Percentiles rank a stretch among this genome's conserved stretches.
Conservation (phyloP, 768 basidiomycete genomes). For the Suillus lakei region DNA sequence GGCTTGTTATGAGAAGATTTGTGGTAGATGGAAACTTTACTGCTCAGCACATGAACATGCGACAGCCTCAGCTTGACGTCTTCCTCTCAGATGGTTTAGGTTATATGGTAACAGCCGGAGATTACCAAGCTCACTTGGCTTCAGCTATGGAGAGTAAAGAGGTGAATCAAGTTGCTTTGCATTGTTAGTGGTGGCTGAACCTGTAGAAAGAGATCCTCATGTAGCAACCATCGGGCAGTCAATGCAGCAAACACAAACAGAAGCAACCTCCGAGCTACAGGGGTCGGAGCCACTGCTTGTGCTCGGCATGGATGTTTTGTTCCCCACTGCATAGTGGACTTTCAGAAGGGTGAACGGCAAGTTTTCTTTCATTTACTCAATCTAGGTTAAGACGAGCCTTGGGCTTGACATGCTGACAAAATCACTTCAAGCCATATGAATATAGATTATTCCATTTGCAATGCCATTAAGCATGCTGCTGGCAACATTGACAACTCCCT, state of each 20-base stretch:
- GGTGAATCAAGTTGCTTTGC: no score
- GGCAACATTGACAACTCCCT: constrained; percentile 7
- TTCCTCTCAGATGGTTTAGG: constrained; percentile 29
- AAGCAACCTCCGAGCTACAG: no score
- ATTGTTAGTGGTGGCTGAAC: no score
- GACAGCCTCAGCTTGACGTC: constrained; percentile 27
- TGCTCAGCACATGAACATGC: constrained; percentile 22
- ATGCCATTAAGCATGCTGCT: constrained; percentile 19
- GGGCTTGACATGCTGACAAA: neutral
- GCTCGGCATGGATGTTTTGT: no score
- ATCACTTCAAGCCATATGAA: constrained; percentile 29
- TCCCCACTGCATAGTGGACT: constrained; percentile 28
- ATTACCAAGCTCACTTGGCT: constrained; percentile 27
- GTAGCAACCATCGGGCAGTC: no score
- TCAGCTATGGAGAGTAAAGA: constrained; percentile 7
- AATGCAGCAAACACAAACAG: no score
- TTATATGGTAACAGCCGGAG: constrained; percentile 25
- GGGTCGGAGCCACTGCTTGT: no score
- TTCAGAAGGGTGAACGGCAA: no score
- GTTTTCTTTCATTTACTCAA: neutral
- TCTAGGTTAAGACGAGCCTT: no score
- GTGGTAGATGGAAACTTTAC: constrained; percentile 18
- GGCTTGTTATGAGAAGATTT: neutral
- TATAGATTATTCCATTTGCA: constrained; percentile 30
- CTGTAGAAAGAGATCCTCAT: no score